A percentile compares a stretch with the other conserved stretches of the same genome.
These are phyloP conservation scores for Xylaria sp. DNA, from an alignment of 2,329 filamentous ascomycete genomes.

Conservation along the genomic window DNA sequence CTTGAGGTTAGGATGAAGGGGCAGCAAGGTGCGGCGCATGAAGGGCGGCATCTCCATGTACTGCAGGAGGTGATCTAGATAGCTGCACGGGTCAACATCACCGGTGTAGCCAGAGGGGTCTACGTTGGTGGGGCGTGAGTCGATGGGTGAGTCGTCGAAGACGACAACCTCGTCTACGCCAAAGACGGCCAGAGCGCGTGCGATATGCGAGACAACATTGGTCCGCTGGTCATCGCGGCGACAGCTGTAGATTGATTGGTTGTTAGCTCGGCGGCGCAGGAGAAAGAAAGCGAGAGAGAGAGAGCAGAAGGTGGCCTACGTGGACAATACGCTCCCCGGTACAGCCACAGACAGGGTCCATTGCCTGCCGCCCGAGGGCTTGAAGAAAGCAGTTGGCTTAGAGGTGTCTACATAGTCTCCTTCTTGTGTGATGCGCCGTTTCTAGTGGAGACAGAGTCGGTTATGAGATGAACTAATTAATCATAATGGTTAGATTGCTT, in stretches of 20 bases:
- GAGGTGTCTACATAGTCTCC: constrained; percentile 62
- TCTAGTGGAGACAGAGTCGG: constrained; percentile 53
- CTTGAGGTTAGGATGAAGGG: constrained; percentile 79
- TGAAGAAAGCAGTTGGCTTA: constrained; percentile 76
- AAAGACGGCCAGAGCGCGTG: constrained; percentile 83
- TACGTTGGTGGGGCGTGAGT: constrained; percentile 57
- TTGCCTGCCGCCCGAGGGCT: constrained; percentile 69
- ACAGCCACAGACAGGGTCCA: constrained; percentile 83
- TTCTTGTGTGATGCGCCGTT: constrained; percentile 60
- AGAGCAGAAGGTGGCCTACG: constrained; percentile 59
- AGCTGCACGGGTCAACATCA: constrained; percentile 80
- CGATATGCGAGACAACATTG: constrained; percentile 76
- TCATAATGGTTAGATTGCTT: background rate
- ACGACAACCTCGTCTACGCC: constrained; percentile 85
- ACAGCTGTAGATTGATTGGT: constrained; percentile 65
- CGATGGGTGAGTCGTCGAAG: constrained; percentile 73
- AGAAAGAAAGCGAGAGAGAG: background rate
- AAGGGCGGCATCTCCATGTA: constrained; percentile 89
- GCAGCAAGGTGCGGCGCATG: constrained; percentile 79
- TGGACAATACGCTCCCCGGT: constrained; percentile 79
- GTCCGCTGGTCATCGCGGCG: constrained; percentile 80
- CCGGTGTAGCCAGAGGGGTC: constrained; percentile 70
- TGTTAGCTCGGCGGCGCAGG: constrained; percentile 4
- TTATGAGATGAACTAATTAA: background rate
- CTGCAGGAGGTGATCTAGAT: constrained; percentile 79